Evolutionary conservation across 768 basidiomycete genomes (phyloP).

Genomic region (Tricholoma hemisulphureum): DNA sequence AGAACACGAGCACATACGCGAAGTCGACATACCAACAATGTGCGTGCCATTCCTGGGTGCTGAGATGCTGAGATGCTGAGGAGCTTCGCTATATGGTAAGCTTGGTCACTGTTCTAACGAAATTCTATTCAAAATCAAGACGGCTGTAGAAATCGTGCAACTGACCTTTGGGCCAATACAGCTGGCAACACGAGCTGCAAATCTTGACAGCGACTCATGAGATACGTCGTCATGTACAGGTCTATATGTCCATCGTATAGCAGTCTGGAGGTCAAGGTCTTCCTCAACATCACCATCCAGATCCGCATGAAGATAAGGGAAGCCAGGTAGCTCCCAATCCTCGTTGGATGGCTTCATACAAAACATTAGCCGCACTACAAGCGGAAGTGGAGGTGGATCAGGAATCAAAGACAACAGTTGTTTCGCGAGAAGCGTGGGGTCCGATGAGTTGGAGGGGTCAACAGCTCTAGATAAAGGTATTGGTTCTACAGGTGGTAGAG

Average conservation of each 20-base stretch:
- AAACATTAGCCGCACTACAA: conserved; percentile 72
- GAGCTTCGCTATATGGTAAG: conserved; percentile 60
- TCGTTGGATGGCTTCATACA: conserved; percentile 75
- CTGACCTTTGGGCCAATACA: conserved; percentile 59
- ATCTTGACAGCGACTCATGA: conserved; percentile 47
- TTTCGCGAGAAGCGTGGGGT: conserved; percentile 62
- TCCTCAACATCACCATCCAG: conserved; percentile 46
- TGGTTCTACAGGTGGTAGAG: conserved; percentile 34
- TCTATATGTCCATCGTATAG: conserved; percentile 50
- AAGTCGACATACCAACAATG: conserved; percentile 36
- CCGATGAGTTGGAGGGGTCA: conserved; percentile 57
- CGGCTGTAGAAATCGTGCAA: background rate
- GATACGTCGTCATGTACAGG: conserved; percentile 61
- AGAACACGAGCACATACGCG: background rate
- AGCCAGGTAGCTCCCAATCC: conserved; percentile 77
- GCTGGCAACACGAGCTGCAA: conserved; percentile 56
- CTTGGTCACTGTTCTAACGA: conserved; percentile 49
- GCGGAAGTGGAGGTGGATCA: conserved; percentile 58
- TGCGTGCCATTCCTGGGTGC: conserved; percentile 54
- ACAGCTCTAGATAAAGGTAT: conserved; percentile 48
- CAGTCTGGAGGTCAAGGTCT: conserved; percentile 57
- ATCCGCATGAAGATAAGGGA: conserved; percentile 69
- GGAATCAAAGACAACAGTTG: conserved; percentile 62
- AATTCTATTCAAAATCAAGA: conserved; percentile 1
- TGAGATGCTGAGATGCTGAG: conserved; percentile 67